Percentiles rank a stretch among this genome's conserved stretches.
Evolutionary conservation across 106 monocot species (phyloP).

Genomic region (Dactylorhiza incarnata): DNA sequence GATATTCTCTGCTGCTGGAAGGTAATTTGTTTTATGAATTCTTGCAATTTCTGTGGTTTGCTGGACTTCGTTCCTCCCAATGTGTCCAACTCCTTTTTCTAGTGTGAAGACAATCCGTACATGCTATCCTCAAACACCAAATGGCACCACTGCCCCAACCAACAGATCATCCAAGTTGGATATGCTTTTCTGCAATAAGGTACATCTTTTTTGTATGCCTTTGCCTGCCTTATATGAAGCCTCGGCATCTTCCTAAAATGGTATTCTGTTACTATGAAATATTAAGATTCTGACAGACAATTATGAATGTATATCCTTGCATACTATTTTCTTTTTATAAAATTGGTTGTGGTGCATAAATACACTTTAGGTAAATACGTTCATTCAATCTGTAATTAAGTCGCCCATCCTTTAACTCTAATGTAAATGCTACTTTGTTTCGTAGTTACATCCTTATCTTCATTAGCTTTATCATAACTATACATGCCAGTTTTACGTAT

Average conservation of each 20-base stretch:
- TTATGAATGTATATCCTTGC: background rate
- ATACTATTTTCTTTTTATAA: background rate
- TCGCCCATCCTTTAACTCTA: background rate
- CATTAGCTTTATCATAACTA: too few species aligned
- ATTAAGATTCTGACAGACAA: too few species aligned
- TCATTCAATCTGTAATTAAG: background rate
- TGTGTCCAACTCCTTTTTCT: constrained; percentile 5
- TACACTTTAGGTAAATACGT: background rate
- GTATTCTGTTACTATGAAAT: too few species aligned
- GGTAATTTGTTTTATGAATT: constrained; percentile 29
- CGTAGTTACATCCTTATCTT: background rate
- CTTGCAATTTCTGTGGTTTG: background rate
- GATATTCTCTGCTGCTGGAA: constrained; percentile 82
- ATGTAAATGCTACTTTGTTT: background rate
- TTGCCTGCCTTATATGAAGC: background rate
- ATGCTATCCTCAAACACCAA: constrained; percentile 89
- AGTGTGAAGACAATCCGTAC: constrained; percentile 98
- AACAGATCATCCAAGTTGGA: constrained; percentile 82
- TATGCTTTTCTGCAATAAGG: constrained; percentile 84
- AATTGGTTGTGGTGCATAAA: too few species aligned
- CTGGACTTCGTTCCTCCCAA: background rate
- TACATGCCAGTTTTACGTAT: too few species aligned
- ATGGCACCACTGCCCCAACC: constrained; percentile 52
- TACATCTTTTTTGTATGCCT: background rate
- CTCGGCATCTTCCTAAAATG: too few species aligned